Evolutionary conservation across 1,284 basidiomycete species (phyloP).

Genomic region (Farysia itapuensis): DNA sequence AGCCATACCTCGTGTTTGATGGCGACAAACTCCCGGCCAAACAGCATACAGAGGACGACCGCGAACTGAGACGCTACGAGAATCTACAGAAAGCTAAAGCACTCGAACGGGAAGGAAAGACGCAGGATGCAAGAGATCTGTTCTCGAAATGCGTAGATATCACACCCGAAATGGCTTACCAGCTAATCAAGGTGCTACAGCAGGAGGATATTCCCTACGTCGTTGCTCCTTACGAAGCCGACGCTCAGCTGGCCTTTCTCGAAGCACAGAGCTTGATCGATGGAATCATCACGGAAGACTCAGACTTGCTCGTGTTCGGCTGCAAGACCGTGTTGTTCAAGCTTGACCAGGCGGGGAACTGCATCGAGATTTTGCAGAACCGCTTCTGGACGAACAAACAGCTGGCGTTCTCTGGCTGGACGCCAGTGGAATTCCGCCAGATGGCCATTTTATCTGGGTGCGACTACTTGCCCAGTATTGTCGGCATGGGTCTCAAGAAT

Average conservation of each 20-base stretch:
- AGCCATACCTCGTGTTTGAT: constrained; percentile 92
- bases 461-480: constrained; percentile 71
- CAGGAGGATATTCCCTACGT: constrained; percentile 66
- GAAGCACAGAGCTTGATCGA: constrained; percentile 81
- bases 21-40: constrained; percentile 94
- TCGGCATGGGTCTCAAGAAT: constrained; percentile 70
- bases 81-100: constrained; percentile 70
- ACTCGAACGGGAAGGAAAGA: constrained; percentile 75
- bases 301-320: constrained; percentile 94
- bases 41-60: constrained; percentile 80
- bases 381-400: constrained; percentile 75
- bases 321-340: constrained; percentile 68
- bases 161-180: constrained; percentile 94
- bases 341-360: constrained; percentile 65
- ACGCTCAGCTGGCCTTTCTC: constrained; percentile 92
- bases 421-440: constrained; percentile 81
- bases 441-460: constrained; percentile 98
- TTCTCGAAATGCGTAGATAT: constrained; percentile 93
- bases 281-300: constrained; percentile 95
- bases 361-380: constrained; percentile 76
- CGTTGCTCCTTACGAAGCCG: constrained; percentile 97
- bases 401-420: constrained; percentile 83
- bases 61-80: constrained; percentile 71
- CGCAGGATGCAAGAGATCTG: constrained; percentile 77
- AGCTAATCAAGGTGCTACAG: constrained; percentile 81